Base-by-base conservation (phyloP, 345 rosid species). In the Turnera subulata region DNA sequence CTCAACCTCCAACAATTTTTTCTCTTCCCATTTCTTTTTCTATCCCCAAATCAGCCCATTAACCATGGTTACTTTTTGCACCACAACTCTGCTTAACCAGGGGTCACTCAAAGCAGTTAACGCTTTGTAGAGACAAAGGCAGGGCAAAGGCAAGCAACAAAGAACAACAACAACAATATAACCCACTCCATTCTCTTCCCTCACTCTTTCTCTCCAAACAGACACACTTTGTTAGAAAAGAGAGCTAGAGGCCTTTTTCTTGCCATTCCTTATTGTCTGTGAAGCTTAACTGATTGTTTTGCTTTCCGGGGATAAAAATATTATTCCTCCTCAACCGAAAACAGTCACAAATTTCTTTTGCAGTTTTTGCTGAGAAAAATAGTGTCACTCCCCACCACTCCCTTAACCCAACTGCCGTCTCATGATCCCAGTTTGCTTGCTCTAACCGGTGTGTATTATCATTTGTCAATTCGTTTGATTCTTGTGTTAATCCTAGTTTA, bases 11-110 rank as follows among this genome's bases (percentile, higher is more conserved):
- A 56, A 57, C 77, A 59, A 26, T 23, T 26, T 35, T 7, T 33
- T 46, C 7, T 18, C 8, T 29, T 4, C 35, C 35, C 35, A 3
- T 29, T 29, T 29, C 5, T 29, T 8, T 29, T 29, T 8, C 35
- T 29, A 3, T 6, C 35, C n/a, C n/a, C n/a, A n/a, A 29, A 29
- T 29, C 35, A 29, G 35, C 35, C 35, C 8, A 44, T 4, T 2
- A 73, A 81, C 83, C 56, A 64, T 65, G 74, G 83, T 76, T 78
- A 70, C 39, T 32, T 55, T 52, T 64, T 44, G 47, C 63, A 0
- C 17, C 57, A 12, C 11, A 8, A 33, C 21, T 20, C 26, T 17
- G 21, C 71, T 67, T 68, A 79, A 77, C 78, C 72, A 65, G 6
- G 73, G 77, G 76, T 53, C 56, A 50, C 62, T 61, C 54, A 8